phyloP scores from a whole-genome alignment of 345 rosid genomes.

The Camelina neglecta region DNA sequence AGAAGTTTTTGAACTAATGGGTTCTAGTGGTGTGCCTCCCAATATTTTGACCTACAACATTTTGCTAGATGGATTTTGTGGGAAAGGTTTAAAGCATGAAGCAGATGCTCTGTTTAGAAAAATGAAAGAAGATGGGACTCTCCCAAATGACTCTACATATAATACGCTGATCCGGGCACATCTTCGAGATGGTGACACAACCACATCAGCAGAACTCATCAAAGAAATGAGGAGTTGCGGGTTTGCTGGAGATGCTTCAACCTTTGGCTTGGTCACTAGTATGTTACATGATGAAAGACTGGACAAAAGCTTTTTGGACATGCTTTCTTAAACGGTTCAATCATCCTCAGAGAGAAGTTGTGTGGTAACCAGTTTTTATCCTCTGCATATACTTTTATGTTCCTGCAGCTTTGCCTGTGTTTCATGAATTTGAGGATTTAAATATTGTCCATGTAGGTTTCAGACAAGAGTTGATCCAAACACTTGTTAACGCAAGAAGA shows the following conservation, averaged over 20 bases:
- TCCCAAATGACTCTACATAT: background rate
- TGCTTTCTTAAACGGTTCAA: background rate
- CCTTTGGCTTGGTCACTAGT: background rate
- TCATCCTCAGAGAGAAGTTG: background rate
- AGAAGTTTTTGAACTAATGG: background rate
- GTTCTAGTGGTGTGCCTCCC: background rate
- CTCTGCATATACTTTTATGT: background rate
- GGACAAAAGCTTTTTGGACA: background rate
- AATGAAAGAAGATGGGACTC: background rate
- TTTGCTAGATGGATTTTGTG: conserved; percentile 16
- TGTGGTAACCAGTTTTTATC: too few species aligned
- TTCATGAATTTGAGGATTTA: background rate
- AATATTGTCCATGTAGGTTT: background rate
- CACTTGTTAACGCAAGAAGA: background rate
- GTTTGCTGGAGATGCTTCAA: background rate
- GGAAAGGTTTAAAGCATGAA: background rate
- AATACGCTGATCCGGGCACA: background rate
- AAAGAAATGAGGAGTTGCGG: background rate
- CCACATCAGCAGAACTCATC: background rate
- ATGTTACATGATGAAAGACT: background rate
- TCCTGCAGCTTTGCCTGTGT: background rate
- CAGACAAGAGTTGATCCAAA: background rate
- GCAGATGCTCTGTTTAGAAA: background rate
- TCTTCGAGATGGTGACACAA: background rate
- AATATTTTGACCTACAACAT: background rate